A percentile compares a stretch with the other conserved stretches of the same genome.
Conservation (phyloP, 2,329 filamentous ascomycete species). For the Clonostachys byssicola region DNA sequence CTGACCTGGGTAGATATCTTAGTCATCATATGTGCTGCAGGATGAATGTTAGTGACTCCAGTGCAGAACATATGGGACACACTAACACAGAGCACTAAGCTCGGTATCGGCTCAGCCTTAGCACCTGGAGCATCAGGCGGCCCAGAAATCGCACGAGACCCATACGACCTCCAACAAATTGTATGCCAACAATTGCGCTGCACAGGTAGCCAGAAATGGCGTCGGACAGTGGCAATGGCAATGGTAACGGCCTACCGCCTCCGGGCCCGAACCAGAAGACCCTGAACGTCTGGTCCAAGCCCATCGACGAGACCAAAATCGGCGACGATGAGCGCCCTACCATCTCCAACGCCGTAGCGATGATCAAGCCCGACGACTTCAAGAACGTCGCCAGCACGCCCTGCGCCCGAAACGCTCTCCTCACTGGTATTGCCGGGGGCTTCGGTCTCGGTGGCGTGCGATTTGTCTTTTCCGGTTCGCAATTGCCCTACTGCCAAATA, state of each 20-base stretch:
- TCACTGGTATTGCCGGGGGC: constrained; percentile 79
- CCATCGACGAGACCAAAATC: constrained; percentile 1
- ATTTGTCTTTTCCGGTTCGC: constrained; percentile 25
- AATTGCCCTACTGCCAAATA: background rate
- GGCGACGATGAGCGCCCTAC: constrained; percentile 17
- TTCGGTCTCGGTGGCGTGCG: constrained; percentile 71
- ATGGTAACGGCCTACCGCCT: background rate
- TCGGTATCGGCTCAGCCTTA: too few relatives aligned
- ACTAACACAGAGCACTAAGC: too few relatives aligned
- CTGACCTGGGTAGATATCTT: too few relatives aligned
- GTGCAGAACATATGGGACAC: too few relatives aligned
- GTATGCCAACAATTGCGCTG: too few relatives aligned
- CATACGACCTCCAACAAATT: too few relatives aligned
- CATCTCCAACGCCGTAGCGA: constrained; percentile 58
- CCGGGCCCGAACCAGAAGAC: constrained; percentile 1
- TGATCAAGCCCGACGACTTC: constrained; percentile 66
- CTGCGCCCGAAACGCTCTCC: constrained; percentile 76
- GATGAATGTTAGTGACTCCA: too few relatives aligned
- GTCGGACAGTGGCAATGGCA: background rate
- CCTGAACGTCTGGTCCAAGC: constrained; percentile 4
- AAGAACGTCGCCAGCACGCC: constrained; percentile 71
- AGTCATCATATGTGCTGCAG: too few relatives aligned
- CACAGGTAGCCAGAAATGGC: background rate
- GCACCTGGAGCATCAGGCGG: too few relatives aligned
- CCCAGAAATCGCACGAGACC: too few relatives aligned